Evolutionary conservation across 1,139 yeast genomes (phyloP), one percentile per base, ranked within the genome.

Genomic region (Geotrichum macrosporum): DNA sequence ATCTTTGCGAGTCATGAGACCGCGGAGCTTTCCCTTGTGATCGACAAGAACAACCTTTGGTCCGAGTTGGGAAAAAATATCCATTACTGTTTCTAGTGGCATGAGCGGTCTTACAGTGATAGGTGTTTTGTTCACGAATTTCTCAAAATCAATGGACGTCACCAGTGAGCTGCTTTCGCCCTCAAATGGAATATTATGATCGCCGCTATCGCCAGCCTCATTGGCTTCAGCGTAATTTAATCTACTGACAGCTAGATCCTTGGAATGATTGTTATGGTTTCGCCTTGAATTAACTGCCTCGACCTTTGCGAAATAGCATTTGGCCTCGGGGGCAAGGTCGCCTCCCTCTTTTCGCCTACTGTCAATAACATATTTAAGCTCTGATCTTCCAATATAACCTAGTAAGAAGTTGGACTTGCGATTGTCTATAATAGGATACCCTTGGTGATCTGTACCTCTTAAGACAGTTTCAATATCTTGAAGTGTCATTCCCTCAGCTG

Each of bases 11-110:
- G 87, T 81, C 10, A 84, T 67, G 12, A 81, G 59, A 0, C 94
- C 94, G 2, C 71, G 73, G 19, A 84, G 63, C 2, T 53, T 46
- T 1, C 82, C 84, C 15, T 60, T 57, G 34, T 75, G 70, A 34
- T 74, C 71, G 0, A 88, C 81, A 41, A 84, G 70, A 1, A 92
- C 74, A 33, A 80, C 75, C 33, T 87, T 71, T 3, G 96, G 95
- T 0, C 97, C 96, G 33, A 88, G 63, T 55, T 84, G 81, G 50
- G 78, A 76, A 63, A 92, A 92, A 16, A 86, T 69, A 40, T 83
- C 84, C 50, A 81, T 69, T 1, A 82, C 76, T 34, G 76, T 74
- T 53, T 83, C 85, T 32, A 88, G 67, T 0, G 84, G 74, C 0
- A 81, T 71, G 29, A 68, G 63, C 1, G 77, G 65, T 44, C 74